phyloP scores from a whole-genome alignment of 805 yeast species.

The Cyberlindnera subsufficiens region DNA sequence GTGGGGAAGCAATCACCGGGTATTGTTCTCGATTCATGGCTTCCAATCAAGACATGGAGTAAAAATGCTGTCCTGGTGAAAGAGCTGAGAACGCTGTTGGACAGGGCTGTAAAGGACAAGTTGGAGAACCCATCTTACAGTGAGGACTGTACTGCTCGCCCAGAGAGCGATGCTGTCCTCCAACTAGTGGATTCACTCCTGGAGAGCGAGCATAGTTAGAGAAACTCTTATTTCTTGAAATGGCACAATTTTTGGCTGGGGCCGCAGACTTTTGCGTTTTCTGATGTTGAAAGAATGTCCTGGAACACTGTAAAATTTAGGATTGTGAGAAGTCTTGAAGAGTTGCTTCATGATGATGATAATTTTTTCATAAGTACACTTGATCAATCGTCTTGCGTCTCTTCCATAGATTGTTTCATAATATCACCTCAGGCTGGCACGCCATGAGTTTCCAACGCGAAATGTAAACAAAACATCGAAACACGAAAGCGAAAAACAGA shows the following conservation, averaged over 20 bases:
- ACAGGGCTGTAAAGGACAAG: constrained; percentile 57
- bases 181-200: constrained; percentile 30
- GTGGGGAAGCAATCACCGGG: constrained; percentile 66
- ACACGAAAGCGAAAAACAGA: not conserved
- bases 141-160: constrained; percentile 6
- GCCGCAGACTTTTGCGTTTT: too few species aligned
- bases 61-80: constrained; percentile 84
- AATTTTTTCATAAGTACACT: too few species aligned
- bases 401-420: too few species aligned
- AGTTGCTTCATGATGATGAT: too few species aligned
- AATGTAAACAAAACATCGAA: not conserved
- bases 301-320: too few species aligned
- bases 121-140: constrained; percentile 44
- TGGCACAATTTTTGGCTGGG: too few species aligned
- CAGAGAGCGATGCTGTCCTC: constrained; percentile 31
- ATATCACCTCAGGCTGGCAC: not conserved
- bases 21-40: constrained; percentile 80
- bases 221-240: too few species aligned
- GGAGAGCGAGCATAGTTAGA: constrained; percentile 9
- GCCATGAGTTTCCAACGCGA: not conserved
- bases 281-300: too few species aligned
- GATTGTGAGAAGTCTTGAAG: too few species aligned
- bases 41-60: constrained; percentile 89
- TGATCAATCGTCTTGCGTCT: too few species aligned
- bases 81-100: constrained; percentile 59